phyloP scores from a whole-genome alignment of 257 asterid genomes.

The Przewalskia tangutica region DNA sequence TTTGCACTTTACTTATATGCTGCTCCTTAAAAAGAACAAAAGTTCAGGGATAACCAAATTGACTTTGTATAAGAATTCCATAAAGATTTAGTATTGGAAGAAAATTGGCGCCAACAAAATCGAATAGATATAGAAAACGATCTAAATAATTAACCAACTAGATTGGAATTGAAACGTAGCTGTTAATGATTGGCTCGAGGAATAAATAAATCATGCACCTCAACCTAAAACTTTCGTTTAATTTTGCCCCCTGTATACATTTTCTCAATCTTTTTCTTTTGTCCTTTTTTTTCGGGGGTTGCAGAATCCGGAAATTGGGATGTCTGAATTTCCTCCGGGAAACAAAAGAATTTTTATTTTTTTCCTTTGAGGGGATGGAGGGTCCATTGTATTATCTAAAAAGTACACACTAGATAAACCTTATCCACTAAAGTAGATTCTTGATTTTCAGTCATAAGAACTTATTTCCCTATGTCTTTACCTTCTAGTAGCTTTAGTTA shows the following conservation, averaged over 20 bases:
- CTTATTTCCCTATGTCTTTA: neutral
- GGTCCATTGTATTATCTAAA: neutral
- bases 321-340: neutral
- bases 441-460: neutral
- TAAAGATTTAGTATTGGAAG: neutral
- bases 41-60: neutral
- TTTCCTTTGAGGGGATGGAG: neutral
- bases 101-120: neutral
- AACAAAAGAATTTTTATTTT: neutral
- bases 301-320: too few relatives aligned
- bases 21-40: neutral
- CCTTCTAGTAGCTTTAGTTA: neutral
- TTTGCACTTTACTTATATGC: neutral
- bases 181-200: neutral
- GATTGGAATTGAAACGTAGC: neutral
- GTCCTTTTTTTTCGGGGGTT: neutral
- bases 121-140: neutral
- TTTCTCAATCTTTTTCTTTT: neutral
- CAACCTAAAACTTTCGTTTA: neutral
- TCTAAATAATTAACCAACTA: neutral
- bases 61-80: neutral
- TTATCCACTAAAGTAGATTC: constrained; percentile 22
- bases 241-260: neutral
- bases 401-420: constrained; percentile 15
- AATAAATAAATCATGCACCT: neutral